Evolutionary conservation across 2,329 filamentous ascomycete genomes (phyloP), one percentile per base, ranked within the genome.

Genomic region (Nemania sp.): DNA sequence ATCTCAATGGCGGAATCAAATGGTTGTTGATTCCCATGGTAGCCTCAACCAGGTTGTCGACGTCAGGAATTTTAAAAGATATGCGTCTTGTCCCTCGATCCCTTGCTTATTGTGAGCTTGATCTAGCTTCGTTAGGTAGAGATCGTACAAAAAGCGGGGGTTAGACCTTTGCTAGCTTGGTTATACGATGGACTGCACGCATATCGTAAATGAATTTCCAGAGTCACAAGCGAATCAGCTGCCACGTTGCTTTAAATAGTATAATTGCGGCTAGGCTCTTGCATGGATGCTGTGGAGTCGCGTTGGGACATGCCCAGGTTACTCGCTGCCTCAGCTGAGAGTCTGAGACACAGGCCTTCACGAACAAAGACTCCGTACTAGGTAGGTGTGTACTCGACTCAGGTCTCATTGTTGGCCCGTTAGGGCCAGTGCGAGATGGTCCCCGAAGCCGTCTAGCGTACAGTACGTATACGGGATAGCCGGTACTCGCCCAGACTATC

Each of bases 201-300:
- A 52, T 47, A 53, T 59, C 43, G 27, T n/a, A 45, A 56, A 58
- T 67, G 55, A 64, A 24, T 29, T 43, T 49, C 49, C 41, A 51
- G 54, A 64, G 61, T 49, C 41, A 52, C 56, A 64, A 43, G 55
- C 66, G 62, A 68, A 65, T 68, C 66, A 68, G 6, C 24, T 67
- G 5, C 52, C 52, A 26, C 10, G 52, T 53, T 53, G 53, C 62
- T 62, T 58, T 65, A 68, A 65, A 65, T 68, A 65, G 62, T 47
- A 62, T 24, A 26, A 41, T 60, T 35, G 10, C 53, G 35, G 41
- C 38, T 47, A 55, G 55, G 43, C 26, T 38, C 27, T 57, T 47
- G 47, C 54, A 49, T 66, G 20, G 43, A 52, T 11, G n/a, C n/a
- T 38, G 29, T 54, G 52, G 49, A 52, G 49, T 29, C 45, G 10